A percentile compares a stretch with the other conserved stretches of the same genome.
These are phyloP conservation scores for Nemophila menziesii DNA, from an alignment of 257 asterid species.

Conservation along the genomic window DNA sequence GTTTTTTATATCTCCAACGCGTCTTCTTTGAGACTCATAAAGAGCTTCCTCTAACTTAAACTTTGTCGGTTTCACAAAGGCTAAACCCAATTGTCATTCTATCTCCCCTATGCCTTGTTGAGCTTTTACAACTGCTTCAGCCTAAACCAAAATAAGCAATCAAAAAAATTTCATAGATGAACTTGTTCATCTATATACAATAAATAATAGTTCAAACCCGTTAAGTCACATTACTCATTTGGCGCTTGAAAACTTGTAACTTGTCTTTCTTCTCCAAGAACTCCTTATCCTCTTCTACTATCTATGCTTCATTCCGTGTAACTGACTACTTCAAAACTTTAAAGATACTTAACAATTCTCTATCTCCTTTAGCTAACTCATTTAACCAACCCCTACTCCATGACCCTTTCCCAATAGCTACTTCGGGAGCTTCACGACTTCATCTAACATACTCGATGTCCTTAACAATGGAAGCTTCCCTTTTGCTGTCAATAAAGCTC, in stretches of 20 bases:
- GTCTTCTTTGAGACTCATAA: too few relatives aligned
- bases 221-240: slow-evolving; percentile 76
- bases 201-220: too few relatives aligned
- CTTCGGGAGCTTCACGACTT: slow-evolving; percentile 46
- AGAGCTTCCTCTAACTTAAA: too few relatives aligned
- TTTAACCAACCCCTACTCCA: slow-evolving; percentile 25
- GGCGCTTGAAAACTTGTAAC: slow-evolving; percentile 76
- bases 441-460: slow-evolving; percentile 53
- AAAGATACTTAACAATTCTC: slow-evolving; percentile 58
- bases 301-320: slow-evolving; percentile 47
- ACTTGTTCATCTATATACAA: too few relatives aligned
- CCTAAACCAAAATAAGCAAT: too few relatives aligned
- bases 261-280: slow-evolving; percentile 60
- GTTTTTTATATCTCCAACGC: too few relatives aligned
- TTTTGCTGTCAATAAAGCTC: slow-evolving; percentile 42
- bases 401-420: slow-evolving; percentile 36
- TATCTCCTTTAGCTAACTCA: slow-evolving; percentile 80
- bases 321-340: slow-evolving; percentile 87
- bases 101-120: too few relatives aligned
- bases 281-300: slow-evolving; percentile 80
- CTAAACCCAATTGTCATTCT: too few relatives aligned
- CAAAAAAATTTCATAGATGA: too few relatives aligned
- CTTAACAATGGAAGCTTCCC: slow-evolving; percentile 43
- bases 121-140: too few relatives aligned
- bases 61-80: too few relatives aligned